These are phyloP conservation scores for Botrytis medusae DNA, from an alignment of 2,329 filamentous ascomycete species.

Conservation along the genomic window DNA sequence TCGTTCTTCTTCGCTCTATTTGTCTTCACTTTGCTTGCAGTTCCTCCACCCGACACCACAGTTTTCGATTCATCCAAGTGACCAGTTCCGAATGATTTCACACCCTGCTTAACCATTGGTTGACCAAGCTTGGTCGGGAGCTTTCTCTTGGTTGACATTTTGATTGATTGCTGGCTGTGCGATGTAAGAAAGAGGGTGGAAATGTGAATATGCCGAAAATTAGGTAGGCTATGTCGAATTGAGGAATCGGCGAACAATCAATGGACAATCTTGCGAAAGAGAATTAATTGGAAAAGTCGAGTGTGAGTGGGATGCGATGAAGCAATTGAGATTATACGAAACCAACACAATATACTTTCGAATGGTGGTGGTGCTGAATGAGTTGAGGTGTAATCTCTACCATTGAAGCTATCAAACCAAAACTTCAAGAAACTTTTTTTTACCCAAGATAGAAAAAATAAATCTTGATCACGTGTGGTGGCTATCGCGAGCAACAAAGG, in stretches of 20 bases:
- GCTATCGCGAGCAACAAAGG: not conserved
- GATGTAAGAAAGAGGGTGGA: not conserved
- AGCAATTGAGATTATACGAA: not conserved
- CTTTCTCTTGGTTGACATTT: constrained; percentile 63
- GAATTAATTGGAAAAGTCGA: not conserved
- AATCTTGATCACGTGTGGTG: constrained; percentile 5
- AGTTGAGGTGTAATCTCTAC: constrained; percentile 1
- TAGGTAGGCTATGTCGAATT: not conserved
- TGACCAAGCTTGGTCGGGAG: constrained; percentile 56
- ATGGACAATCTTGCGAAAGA: not conserved
- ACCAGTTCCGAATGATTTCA: constrained; percentile 50
- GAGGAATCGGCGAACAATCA: not conserved
- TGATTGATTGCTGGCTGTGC: not conserved
- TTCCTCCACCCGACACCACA: constrained; percentile 46
- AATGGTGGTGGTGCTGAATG: constrained; percentile 15
- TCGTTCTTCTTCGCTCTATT: constrained; percentile 27
- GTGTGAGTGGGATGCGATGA: not conserved
- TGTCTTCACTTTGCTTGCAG: constrained; percentile 29
- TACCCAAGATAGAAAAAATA: constrained; percentile 19
- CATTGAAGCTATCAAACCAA: constrained; percentile 16
- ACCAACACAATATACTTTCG: not conserved
- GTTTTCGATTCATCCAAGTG: constrained; percentile 60
- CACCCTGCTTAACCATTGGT: constrained; percentile 54
- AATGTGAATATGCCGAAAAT: not conserved
- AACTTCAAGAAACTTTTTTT: constrained; percentile 18